Base-by-base conservation (phyloP, 2,329 filamentous ascomycete species). In the Rosellinia necatrix region DNA sequence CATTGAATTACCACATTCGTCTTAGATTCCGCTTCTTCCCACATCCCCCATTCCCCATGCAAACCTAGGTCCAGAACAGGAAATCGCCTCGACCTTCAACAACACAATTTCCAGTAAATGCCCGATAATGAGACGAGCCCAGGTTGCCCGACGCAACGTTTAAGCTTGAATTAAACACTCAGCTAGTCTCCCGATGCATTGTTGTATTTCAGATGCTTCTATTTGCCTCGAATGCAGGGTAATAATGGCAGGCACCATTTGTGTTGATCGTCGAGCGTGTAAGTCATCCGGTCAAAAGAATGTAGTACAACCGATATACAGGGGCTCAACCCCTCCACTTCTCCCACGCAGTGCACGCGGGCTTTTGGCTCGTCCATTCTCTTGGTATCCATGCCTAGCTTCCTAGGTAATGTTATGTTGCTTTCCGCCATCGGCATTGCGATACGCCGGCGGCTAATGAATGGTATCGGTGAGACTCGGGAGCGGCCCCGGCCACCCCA, bases 31-130 rank as follows among this genome's bases (percentile, higher is more conserved):
- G 46, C 8, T 40, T 64, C 60, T 58, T 58, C 13, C 13, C 19
- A 29, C 25, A 43, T 59, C 59, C 56, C 53, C 42, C 13, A 12
- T 53, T 58, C 55, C 46, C 52, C 42, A 52, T 48, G 58, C 53
- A 35, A 55, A 56, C 60, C 63, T 67, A 63, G 66, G 61, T 59
- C 61, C 27, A 48, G 55, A 48, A 43, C 50, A 52, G 25, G 49
- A 59, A 59, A 60, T 56, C 60, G n/a, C 57, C 68, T 67, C 68
- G 66, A 65, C 62, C 56, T n/a, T 53, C 52, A 43, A 59, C 60
- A 48, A 30, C 19, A 49, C 19, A 46, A 42, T 30, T 44, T 29
- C 6, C 53, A 40, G 29, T 30, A 8, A 38, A 12, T 38, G 57
- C 53, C 22, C 40, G 21, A 19, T 32, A 41, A 54, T 58, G 49